Base-by-base conservation (phyloP, 106 monocot species). In the Ottelia alismoides region DNA sequence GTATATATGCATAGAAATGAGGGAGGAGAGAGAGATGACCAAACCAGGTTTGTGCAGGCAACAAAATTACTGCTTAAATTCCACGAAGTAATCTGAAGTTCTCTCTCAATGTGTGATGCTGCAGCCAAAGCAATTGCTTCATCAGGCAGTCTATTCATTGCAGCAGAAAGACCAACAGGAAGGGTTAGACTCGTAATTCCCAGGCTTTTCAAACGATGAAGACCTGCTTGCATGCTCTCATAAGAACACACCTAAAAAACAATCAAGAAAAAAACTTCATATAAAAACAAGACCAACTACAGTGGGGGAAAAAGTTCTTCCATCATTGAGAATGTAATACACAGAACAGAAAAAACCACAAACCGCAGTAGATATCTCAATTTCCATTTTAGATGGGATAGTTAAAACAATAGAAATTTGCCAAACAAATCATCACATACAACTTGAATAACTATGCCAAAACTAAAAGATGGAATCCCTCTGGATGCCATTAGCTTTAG, bases 151-250 rank as follows among this genome's bases (percentile, higher is more conserved):
- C 85, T 89, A 63, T 79, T 89, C 82, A 98, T 79, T 49, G 85
- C 88, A 65, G 81, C 65, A 57, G 85, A 77, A 56, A 98, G 90
- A 28, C 89, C 82, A 51, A 77, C 65, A 48, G 89, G 80, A 26
- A 72, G 76, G 12, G 82, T 85, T 51, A 98, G 89, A 65, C 67
- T 74, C 45, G 69, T 75, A 40, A 98, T 98, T 60, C 96, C 96
- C 52, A 98, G 74, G 31, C 61, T 76, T 63, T 89, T 90, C 30
- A 98, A 79, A 59, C 79, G 81, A 58, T 82, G 75, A 57, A 85
- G 69, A 7, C 96, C 96, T 70, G 85, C 79, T 77, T 77, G 96
- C 96, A 98, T 90, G 55, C 96, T 90, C 63, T 98, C 96, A 65
- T 85, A 90, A 30, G 65, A 85, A 61, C 89, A 89, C 24, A 85